Base-by-base conservation (phyloP, 2,329 filamentous ascomycete species). In the Chaetomiaceae sp. region DNA sequence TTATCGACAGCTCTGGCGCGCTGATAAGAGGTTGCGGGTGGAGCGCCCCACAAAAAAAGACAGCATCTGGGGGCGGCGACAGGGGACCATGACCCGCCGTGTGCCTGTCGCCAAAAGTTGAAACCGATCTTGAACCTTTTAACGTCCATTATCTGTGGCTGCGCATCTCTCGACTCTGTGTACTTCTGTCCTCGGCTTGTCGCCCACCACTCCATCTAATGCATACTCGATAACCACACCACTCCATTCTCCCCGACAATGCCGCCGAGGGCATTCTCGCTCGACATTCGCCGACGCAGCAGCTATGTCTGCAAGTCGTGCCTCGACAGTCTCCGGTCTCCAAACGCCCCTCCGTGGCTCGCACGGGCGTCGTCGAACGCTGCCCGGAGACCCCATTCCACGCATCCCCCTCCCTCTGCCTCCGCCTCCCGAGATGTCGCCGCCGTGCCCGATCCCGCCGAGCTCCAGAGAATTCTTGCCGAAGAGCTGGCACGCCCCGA, bases 301-400 rank as follows among this genome's bases (percentile, higher is more conserved):
- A 54, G 52, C 52, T 64, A 62, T 54, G 53, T 64, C 35, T 63
- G 62, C 53, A 59, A 60, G 46, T 58, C 61, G 17, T 64, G 61
- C 44, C 54, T 62, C 42, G 54, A 55, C 44, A 54, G 44, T 16
- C 44, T 63, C 14, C 56, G 50, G 19, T 19, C 48, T 20, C 42
- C 38, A 16, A 57, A 49, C 2, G 30, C 30, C 30, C 55, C 50
- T 40, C 57, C 44, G 41, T 57, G 53, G 57, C 46, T 60, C 10
- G 45, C 55, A 4, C 50, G 57, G 49, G 44, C 44, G 6, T 44
- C 50, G 3, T 59, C 59, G 5, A 56, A 21, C 19, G 33, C 45
- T 41, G 33, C 58, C 17, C 53, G 50, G n/a, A 35, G 43, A 39
- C 16, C 50, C 13, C 52, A 38, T 9, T 51, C 44, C 37, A 5